Evolutionary conservation across 2,329 filamentous ascomycete genomes (phyloP).

Genomic region (Fusarium falciforme): DNA sequence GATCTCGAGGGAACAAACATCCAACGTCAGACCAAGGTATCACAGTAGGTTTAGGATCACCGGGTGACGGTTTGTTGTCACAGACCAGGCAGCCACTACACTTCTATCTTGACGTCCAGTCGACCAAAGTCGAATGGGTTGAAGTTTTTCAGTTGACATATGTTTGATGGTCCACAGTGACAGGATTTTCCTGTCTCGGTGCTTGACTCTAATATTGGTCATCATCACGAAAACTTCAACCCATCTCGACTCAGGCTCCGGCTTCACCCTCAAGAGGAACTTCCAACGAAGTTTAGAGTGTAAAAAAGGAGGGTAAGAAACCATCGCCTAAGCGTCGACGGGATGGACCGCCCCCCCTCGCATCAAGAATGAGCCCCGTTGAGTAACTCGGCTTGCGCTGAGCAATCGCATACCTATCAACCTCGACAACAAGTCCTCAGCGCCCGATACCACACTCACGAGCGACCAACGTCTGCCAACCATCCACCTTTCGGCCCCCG

Average conservation of each 20-base stretch:
- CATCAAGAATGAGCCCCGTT: slow-evolving; percentile 99
- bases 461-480: slow-evolving; percentile 61
- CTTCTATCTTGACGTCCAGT: neutral
- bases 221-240: slow-evolving; percentile 85
- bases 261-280: slow-evolving; percentile 44
- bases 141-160: slow-evolving; percentile 49
- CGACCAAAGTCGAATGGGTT: slow-evolving; percentile 20
- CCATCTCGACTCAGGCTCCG: slow-evolving; percentile 25
- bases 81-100: neutral
- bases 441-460: slow-evolving; percentile 55
- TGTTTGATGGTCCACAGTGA: slow-evolving; percentile 48
- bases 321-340: slow-evolving; percentile 38
- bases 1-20: neutral
- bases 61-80: neutral
- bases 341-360: slow-evolving; percentile 73
- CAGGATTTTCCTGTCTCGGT: slow-evolving; percentile 71
- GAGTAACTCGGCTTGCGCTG: slow-evolving; percentile 80
- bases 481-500: slow-evolving; percentile 48
- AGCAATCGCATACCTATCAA: slow-evolving; percentile 99
- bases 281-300: slow-evolving; percentile 57
- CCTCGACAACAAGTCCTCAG: slow-evolving; percentile 85
- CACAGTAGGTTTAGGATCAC: neutral
- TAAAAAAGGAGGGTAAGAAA: slow-evolving; percentile 41
- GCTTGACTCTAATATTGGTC: slow-evolving; percentile 97
- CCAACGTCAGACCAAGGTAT: neutral